phyloP scores from a whole-genome alignment of 108 stramenopile genomes.

The Craspedostauros australis region DNA sequence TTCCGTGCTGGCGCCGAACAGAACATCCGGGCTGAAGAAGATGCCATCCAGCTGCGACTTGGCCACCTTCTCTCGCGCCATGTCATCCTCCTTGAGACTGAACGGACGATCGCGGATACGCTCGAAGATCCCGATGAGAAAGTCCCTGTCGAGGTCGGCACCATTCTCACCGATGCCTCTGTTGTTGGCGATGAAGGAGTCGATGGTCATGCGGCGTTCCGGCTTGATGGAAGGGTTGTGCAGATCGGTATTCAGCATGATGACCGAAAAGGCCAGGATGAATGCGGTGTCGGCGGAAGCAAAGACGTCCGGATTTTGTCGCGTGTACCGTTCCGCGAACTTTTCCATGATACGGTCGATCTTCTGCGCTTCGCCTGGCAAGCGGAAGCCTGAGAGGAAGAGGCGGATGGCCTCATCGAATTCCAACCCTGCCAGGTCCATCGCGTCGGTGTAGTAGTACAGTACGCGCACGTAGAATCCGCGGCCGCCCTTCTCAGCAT shows the following conservation, averaged over 20 bases:
- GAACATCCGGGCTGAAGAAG: slow-evolving; percentile 38
- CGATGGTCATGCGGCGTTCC: slow-evolving; percentile 91
- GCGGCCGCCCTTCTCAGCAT: slow-evolving; percentile 70
- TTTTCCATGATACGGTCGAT: slow-evolving; percentile 99
- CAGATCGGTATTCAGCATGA: slow-evolving; percentile 99
- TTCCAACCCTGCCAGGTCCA: slow-evolving; percentile 81
- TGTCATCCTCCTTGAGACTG: slow-evolving; percentile 95
- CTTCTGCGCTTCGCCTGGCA: slow-evolving; percentile 99
- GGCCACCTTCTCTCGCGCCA: slow-evolving; percentile 50
- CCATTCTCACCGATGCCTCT: slow-evolving; percentile 93
- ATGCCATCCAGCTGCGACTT: slow-evolving; percentile 30
- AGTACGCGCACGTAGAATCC: slow-evolving; percentile 89
- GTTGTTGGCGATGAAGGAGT: slow-evolving; percentile 90
- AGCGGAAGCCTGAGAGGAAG: slow-evolving; percentile 94
- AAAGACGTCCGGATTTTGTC: slow-evolving; percentile 86
- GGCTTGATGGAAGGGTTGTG: slow-evolving; percentile 97
- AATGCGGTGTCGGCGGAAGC: slow-evolving; percentile 97
- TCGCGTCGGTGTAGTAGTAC: slow-evolving; percentile 85
- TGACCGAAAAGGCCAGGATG: slow-evolving; percentile 97
- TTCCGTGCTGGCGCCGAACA: slow-evolving; percentile 63
- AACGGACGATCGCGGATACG: slow-evolving; percentile 91
- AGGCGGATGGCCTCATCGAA: slow-evolving; percentile 97
- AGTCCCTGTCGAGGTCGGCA: slow-evolving; percentile 85
- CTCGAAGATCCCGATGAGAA: slow-evolving; percentile 89
- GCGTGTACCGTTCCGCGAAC: slow-evolving; percentile 93